Base-by-base conservation (phyloP, 2,329 filamentous ascomycete species). In the Sclerotinia trifoliorum region DNA sequence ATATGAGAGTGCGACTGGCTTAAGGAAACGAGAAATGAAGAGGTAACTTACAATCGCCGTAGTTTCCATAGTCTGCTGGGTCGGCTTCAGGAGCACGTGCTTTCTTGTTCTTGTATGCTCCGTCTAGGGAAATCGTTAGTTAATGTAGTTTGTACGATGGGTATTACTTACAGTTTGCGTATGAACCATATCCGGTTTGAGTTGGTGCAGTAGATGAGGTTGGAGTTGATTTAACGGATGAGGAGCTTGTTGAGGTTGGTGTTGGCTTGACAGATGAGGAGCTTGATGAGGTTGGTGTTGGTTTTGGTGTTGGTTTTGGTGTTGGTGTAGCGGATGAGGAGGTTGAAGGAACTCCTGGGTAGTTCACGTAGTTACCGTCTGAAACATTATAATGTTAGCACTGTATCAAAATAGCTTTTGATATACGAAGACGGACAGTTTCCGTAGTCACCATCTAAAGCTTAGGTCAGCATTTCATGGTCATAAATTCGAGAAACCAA, bases 131-230 rank as follows among this genome's bases (percentile, higher is more conserved):
- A 55, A 39, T 29, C 3, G 29, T 54, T 63, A 32, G 55, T 5
- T 13, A 13, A 44, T 24, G 26, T 15, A 2, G 11, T 29, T 1
- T 55, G 5, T 11, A 54, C 11, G 17, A 26, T 29, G 48, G 46
- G 24, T 54, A 60, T 4, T 46, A 24, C 68, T 48, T 68, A 62
- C 69, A 70, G 10, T 24, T 52, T 10, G 39, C 61, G 60, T 70
- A 70, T 42, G 67, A 62, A 5, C 70, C 70, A 56, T 71, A 71
- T 15, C 55, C 65, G n/a, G 65, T 67, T 44, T 56, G 55, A 3
- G 65, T 52, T 51, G 56, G 46, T 4, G 63, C 56, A 5, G 63
- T 19, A 35, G 52, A 21, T 21, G 52, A 1, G 26, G 39, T 42
- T 42, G 39, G 11, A 15, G 11, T 54, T 32, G 24, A 10, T 39